Base-by-base conservation (phyloP, 345 rosid genomes). In the Linum lewisii region DNA sequence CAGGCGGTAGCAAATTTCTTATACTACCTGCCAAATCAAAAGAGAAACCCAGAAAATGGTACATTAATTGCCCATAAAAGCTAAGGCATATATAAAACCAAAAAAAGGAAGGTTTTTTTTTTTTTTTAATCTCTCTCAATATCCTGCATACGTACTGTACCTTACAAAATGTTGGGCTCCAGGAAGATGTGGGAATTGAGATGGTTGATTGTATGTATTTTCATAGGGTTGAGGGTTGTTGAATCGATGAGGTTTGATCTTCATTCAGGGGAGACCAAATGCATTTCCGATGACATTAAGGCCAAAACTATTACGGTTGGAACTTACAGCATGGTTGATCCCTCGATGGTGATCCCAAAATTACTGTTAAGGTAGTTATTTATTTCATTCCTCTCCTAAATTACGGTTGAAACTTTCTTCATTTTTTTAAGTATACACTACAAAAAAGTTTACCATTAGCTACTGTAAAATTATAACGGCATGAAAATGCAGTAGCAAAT, bases 271-370 rank as follows among this genome's bases (percentile, higher is more conserved):
- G 87, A 79, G 60, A 84, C 92, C 4, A 93, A 85, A 60, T 93
- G 99, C 73, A 85, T 93, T 68, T 62, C 92, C 18, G 97, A 93
- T 45, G 99, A 93, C 75, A 80, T 93, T 65, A 82, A 80, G 63
- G 78, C 75, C 87, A 79, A 79, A 60, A 65, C 99, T 14, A 78
- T 93, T 95, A 77, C 88, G 26, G 95, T 93, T 62, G 97, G 99
- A 1, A 87, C 87, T 70, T 93, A 87, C 79, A 51, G 52, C 82
- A 64, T 93, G 64, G 82, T 85, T 16, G 89, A 87, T 45, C 87
- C 80, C 6, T 63, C 77, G 88, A 87, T 21, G 78, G 72, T 57
- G 82, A 97, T 45, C 86, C 85, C 76, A 81, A 78, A 61, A 58
- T 89, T 78, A 79, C 90, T 61, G 80, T 79, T 68, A 80, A 84